phyloP scores from a whole-genome alignment of 2,329 filamentous ascomycete species.

The Ambrosiella beaveri region DNA sequence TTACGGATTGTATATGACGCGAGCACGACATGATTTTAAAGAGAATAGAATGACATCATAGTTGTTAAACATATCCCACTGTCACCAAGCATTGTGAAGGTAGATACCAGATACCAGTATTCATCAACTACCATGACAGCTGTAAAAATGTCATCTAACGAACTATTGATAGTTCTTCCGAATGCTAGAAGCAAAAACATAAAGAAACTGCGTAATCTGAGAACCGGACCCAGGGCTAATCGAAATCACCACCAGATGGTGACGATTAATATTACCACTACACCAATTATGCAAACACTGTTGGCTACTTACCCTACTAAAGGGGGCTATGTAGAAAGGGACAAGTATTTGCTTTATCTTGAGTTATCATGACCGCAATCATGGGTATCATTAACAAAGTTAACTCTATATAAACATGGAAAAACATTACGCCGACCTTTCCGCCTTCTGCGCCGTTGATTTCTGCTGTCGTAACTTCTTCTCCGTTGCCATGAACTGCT shows the following conservation, averaged over 20 bases:
- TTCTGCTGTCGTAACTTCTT: constrained; percentile 73
- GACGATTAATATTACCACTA: neutral
- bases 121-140: too few species aligned
- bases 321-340: too few species aligned
- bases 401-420: neutral
- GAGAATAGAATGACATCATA: too few species aligned
- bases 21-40: too few species aligned
- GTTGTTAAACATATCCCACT: too few species aligned
- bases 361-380: neutral
- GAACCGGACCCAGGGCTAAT: neutral
- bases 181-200: neutral
- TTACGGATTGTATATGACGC: too few species aligned
- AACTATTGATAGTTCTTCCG: neutral
- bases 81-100: too few species aligned
- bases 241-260: neutral
- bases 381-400: neutral
- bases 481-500: constrained; percentile 95
- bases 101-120: too few species aligned
- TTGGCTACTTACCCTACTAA: too few species aligned
- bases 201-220: neutral
- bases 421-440: neutral
- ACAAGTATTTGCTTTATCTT: neutral
- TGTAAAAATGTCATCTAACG: neutral
- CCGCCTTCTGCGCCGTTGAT: constrained; percentile 20
- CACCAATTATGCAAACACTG: neutral